Evolutionary conservation across 805 yeast species (phyloP).

Genomic region (Candida glaebosa): DNA sequence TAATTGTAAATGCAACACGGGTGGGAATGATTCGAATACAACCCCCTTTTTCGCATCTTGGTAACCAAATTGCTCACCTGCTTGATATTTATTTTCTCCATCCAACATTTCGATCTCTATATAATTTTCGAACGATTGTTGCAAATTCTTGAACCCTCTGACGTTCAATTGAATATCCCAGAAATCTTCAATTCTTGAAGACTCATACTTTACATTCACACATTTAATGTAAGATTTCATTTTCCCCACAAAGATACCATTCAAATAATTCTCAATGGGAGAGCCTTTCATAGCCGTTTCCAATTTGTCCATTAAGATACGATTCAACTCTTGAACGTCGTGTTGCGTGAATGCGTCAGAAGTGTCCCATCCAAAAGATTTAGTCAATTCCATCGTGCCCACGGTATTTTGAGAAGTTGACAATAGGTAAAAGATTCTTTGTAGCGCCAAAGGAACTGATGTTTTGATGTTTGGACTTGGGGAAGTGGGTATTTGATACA

Average conservation of each 20-base stretch:
- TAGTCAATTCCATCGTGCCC: constrained; percentile 82
- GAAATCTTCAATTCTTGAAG: constrained; percentile 87
- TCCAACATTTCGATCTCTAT: constrained; percentile 83
- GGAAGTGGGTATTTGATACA: constrained; percentile 84
- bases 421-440: constrained; percentile 78
- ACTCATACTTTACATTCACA: constrained; percentile 88
- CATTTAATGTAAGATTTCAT: constrained; percentile 95
- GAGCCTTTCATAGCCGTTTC: constrained; percentile 92
- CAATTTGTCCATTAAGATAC: constrained; percentile 91
- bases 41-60: constrained; percentile 98
- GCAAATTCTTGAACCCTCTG: constrained; percentile 68
- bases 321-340: constrained; percentile 94
- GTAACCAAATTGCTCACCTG: constrained; percentile 76
- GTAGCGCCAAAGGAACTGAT: constrained; percentile 80
- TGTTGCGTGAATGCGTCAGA: constrained; percentile 96
- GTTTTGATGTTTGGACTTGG: constrained; percentile 34
- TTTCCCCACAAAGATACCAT: constrained; percentile 88
- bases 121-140: constrained; percentile 79
- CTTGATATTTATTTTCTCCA: constrained; percentile 95
- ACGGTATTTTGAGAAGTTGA: constrained; percentile 72
- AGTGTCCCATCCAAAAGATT: constrained; percentile 95
- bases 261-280: constrained; percentile 51
- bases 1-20: constrained; percentile 87
- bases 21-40: constrained; percentile 84
- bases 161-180: constrained; percentile 98